Evolutionary conservation across 1,284 basidiomycete genomes (phyloP).

Genomic region (Cutaneotrichosporon sp.): DNA sequence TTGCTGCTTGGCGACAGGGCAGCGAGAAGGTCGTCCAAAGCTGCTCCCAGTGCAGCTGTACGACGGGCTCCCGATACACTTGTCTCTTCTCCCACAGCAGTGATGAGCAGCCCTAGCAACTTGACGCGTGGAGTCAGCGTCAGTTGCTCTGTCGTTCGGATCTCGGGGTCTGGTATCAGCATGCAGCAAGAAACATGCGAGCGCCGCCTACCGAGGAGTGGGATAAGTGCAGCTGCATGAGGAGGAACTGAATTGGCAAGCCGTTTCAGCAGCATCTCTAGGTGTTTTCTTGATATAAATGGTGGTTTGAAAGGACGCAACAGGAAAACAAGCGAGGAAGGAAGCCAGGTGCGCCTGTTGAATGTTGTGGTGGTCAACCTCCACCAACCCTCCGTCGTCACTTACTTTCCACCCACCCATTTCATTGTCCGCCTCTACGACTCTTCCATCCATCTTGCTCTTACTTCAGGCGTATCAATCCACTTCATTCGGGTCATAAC

Average conservation of each 20-base stretch:
- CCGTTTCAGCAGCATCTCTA: conserved; percentile 39
- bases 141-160: conserved; percentile 41
- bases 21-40: conserved; percentile 26
- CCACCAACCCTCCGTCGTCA: conserved; percentile 3
- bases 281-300: background rate
- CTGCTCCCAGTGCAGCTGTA: background rate
- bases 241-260: conserved; percentile 22
- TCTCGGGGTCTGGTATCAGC: conserved; percentile 11
- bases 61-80: background rate
- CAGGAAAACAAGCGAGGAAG: background rate
- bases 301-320: background rate
- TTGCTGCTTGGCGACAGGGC: background rate
- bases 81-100: background rate
- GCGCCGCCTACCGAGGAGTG: conserved; percentile 24
- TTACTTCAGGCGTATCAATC: background rate
- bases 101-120: conserved; percentile 17
- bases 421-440: too few species aligned
- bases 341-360: background rate
- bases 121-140: conserved; percentile 24
- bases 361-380: conserved; percentile 5
- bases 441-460: background rate
- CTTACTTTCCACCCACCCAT: background rate
- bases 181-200: background rate
- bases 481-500: background rate
- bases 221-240: conserved; percentile 22